Evolutionary conservation across 768 basidiomycete genomes (phyloP).

Genomic region (Kwoniella bestiolae): DNA sequence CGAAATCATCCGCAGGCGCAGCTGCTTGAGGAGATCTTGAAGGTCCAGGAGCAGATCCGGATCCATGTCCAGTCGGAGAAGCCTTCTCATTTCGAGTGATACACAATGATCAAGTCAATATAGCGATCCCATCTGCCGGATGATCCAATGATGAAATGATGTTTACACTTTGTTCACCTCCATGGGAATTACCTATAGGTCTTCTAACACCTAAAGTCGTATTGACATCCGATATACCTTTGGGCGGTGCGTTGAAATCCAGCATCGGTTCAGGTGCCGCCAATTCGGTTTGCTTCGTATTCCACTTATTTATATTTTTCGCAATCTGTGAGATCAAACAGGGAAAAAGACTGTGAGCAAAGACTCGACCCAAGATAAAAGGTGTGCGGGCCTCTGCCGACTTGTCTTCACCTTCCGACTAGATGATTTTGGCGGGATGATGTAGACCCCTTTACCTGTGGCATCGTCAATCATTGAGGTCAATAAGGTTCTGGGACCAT

Average conservation of each 20-base stretch:
- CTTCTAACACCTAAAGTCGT: slow-evolving; percentile 29
- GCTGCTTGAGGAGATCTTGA: slow-evolving; percentile 3
- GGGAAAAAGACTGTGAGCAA: slow-evolving; percentile 8
- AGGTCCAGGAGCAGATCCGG: slow-evolving; percentile 1
- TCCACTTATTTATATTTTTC: slow-evolving; percentile 95
- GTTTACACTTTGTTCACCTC: slow-evolving; percentile 16
- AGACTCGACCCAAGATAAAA: slow-evolving; percentile 10
- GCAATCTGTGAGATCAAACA: slow-evolving; percentile 65
- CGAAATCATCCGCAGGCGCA: slow-evolving; percentile 63
- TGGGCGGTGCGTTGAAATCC: slow-evolving; percentile 19
- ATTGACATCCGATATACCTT: slow-evolving; percentile 49
- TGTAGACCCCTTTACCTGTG: slow-evolving; percentile 63
- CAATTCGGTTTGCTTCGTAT: slow-evolving; percentile 88
- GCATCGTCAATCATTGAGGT: not conserved
- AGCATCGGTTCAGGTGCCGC: slow-evolving; percentile 27
- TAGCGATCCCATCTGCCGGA: not conserved
- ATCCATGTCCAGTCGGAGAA: not conserved
- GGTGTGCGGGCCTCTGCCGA: slow-evolving; percentile 15
- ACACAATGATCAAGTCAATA: slow-evolving; percentile 12
- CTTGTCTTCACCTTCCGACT: slow-evolving; percentile 52
- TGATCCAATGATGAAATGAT: not conserved
- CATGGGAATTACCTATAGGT: slow-evolving; percentile 11
- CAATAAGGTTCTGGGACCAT: slow-evolving; percentile 3
- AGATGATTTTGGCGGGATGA: slow-evolving; percentile 75
- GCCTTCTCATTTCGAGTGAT: slow-evolving; percentile 1